Evolutionary conservation across 805 yeast species (phyloP).

Genomic region (Dipodascus albidus): DNA sequence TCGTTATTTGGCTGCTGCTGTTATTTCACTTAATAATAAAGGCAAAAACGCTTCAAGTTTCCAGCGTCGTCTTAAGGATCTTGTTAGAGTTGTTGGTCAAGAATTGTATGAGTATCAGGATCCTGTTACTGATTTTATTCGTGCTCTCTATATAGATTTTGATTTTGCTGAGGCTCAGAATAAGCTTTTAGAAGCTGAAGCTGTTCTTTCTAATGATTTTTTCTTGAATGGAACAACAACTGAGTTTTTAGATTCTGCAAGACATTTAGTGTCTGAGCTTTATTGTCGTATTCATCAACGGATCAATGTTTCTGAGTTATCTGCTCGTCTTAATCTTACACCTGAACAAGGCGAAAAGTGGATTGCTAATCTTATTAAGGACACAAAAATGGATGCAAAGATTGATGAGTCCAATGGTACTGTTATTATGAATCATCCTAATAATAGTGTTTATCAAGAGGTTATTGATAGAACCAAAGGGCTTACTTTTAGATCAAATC

Average conservation of each 20-base stretch:
- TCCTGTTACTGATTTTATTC: slow-evolving; percentile 48
- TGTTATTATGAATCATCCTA: slow-evolving; percentile 42
- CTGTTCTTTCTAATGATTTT: slow-evolving; percentile 42
- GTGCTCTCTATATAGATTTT: slow-evolving; percentile 44
- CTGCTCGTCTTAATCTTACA: slow-evolving; percentile 33
- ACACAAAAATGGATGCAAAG: slow-evolving; percentile 41
- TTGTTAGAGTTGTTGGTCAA: slow-evolving; percentile 45
- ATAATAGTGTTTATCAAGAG: slow-evolving; percentile 50
- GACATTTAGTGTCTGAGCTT: slow-evolving; percentile 41
- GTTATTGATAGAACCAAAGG: slow-evolving; percentile 58
- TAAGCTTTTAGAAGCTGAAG: slow-evolving; percentile 37
- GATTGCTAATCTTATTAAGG: slow-evolving; percentile 39
- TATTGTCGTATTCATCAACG: slow-evolving; percentile 43
- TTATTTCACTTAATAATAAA: slow-evolving; percentile 21
- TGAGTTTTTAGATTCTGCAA: slow-evolving; percentile 36
- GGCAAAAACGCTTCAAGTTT: slow-evolving; percentile 26
- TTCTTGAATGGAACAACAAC: slow-evolving; percentile 37
- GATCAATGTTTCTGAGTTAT: slow-evolving; percentile 35
- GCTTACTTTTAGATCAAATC: slow-evolving; percentile 46
- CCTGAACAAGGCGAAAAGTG: slow-evolving; percentile 40
- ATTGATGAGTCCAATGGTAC: slow-evolving; percentile 41
- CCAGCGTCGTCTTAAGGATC: slow-evolving; percentile 47
- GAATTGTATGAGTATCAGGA: slow-evolving; percentile 57
- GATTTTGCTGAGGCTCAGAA: slow-evolving; percentile 44
- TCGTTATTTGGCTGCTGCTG: slow-evolving; percentile 56